Evolutionary conservation across 1,139 yeast genomes (phyloP), one percentile per base, ranked within the genome.

Genomic region (Yamadazyma atlantica): DNA sequence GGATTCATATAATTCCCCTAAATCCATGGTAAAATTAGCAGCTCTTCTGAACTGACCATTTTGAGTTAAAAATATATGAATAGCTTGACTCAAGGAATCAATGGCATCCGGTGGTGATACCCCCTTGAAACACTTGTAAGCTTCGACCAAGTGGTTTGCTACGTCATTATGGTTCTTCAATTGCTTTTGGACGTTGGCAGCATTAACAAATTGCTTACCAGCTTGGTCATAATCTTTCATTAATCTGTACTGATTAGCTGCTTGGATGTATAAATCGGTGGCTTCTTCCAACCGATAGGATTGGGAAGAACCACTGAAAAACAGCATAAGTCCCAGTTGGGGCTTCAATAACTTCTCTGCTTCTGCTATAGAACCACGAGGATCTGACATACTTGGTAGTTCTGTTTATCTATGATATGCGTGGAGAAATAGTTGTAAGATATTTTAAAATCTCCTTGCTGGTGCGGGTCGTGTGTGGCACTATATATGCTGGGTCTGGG

Each of bases 21-120:
- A 73, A 58, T 92, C 97, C 72, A 85, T 79, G 54, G 92, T 85
- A 64, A 86, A 90, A 57, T 88, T 88, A 14, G 98, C 98, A 16
- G 96, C 96, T 58, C 98, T 75, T 58, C 98, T 80, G 64, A 92
- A 94, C 58, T 90, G 96, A 11, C 98, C 98, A 49, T 89, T 80
- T 46, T 81, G 77, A 1, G 96, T 88, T 46, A 70, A 66, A 61
- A 90, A 90, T 52, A 87, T 74, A 48, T 79, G 83, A 43, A 92
- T 82, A 1, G 97, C 96, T 51, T 75, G 77, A 41, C 79, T 75
- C 45, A 92, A 70, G 8, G 89, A 80, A 36, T 81, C 76, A 18
- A 86, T 92, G 3, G 96, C 96, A 42, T 85, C 90, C 2, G 67
- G 66, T 1, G 96, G 92, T 25, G 79, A 69, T 29, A 82, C 83